Evolutionary conservation across 2,329 filamentous ascomycete genomes (phyloP), one percentile per base, ranked within the genome.

Genomic region (Lecanicillium sp.): DNA sequence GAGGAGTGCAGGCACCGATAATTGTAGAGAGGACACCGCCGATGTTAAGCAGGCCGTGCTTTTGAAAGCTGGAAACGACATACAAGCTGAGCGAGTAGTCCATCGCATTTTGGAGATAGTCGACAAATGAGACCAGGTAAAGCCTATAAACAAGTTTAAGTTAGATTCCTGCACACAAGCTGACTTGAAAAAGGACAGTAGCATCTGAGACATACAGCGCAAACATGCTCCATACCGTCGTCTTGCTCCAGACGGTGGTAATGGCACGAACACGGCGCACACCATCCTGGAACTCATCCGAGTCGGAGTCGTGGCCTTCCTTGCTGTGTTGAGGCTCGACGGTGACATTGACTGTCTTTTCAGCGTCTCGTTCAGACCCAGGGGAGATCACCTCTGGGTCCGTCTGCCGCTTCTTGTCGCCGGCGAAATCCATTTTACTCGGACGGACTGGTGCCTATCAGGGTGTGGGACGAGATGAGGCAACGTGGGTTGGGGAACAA

Each of bases 31-130:
- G 69, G 18, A 84, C 77, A 36, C 73, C 63, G 31, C 81, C 73
- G 0, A 78, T 81, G 3, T 78, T 74, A n/a, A 84, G 66, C 25
- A 85, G 65, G 12, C 79, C 80, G 52, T 84, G 81, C 35, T 70
- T 66, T 29, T 65, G 64, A 51, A 84, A 85, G 3, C 72, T 67
- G 42, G 78, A 83, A 2, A 80, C 84, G 20, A 82, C 75, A 58
- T 79, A 84, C 25, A 77, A 71, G 13, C 72, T 70, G 34, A 84
- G 13, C 49, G 74, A 71, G 37, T 65, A 47, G 33, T 65, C 55
- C 38, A 66, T 51, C 17, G 56, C 53, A 8, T 53, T 47, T 13
- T 64, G 46, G 18, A 67, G 51, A 19, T 52, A 49, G 40, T 64
- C 60, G 42, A 60, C 52, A 37, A 66, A 64, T n/a, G 52, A 51